Conservation (phyloP, 1,284 basidiomycete genomes). For the Rhodofomes roseus region DNA sequence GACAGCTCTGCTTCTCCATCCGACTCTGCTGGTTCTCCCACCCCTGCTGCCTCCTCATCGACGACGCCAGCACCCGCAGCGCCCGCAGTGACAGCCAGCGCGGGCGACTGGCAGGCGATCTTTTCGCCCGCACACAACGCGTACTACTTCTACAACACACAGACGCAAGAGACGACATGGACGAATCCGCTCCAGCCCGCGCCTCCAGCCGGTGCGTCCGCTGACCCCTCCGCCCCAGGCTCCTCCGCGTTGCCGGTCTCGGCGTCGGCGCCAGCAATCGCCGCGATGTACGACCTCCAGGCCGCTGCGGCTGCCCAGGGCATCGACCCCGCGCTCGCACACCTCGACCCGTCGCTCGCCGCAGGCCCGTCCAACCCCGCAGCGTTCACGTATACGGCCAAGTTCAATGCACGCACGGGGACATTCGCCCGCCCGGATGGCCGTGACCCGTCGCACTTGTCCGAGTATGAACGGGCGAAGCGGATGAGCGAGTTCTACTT, state of each 20-base stretch:
- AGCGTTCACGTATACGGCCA: conserved; percentile 56
- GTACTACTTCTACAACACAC: conserved; percentile 86
- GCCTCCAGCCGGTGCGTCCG: conserved; percentile 21
- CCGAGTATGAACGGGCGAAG: conserved; percentile 80
- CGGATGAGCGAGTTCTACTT: conserved; percentile 90
- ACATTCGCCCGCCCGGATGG: conserved; percentile 65
- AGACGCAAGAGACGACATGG: conserved; percentile 86
- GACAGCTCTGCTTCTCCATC: conserved; percentile 1
- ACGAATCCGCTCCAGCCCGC: conserved; percentile 66
- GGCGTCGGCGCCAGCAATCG: conserved; percentile 20
- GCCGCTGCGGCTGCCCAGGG: conserved; percentile 68
- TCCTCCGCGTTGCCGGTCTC: conserved; percentile 24
- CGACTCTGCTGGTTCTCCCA: conserved; percentile 3
- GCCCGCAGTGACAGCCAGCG: conserved; percentile 21
- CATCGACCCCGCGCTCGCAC: conserved; percentile 81
- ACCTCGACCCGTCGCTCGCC: conserved; percentile 74
- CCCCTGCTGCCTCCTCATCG: conserved; percentile 9
- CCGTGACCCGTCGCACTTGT: conserved; percentile 72
- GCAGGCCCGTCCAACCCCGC: conserved; percentile 38
- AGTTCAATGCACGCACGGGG: conserved; percentile 85
- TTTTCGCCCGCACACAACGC: conserved; percentile 78
- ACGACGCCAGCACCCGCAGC: conserved; percentile 4
- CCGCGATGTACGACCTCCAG: conserved; percentile 45
- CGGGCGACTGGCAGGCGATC: conserved; percentile 77
- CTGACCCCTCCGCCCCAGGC: conserved; percentile 17